Conservation (phyloP, 345 rosid species). For the Aquilaria yunnanensis region DNA sequence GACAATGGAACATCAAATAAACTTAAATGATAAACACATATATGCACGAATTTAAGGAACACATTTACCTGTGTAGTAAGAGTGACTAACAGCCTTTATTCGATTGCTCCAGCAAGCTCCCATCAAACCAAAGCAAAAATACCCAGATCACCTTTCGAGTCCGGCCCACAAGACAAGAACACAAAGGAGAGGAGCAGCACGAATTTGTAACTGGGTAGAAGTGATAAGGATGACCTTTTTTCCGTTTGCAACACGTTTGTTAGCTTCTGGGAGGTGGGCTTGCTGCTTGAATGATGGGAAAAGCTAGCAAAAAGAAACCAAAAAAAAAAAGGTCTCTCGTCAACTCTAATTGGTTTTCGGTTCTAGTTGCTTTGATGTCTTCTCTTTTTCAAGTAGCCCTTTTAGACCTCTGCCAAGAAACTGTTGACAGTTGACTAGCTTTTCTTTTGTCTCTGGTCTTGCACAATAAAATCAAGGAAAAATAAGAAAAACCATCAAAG, state of each 20-base stretch:
- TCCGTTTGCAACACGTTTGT: not conserved
- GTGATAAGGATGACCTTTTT: not conserved
- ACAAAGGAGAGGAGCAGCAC: not conserved
- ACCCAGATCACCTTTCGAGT: slow-evolving; percentile 14
- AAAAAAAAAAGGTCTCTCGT: slow-evolving; percentile 2
- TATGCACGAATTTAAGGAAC: too few relatives aligned
- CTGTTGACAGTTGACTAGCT: slow-evolving; percentile 21
- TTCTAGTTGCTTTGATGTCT: not conserved
- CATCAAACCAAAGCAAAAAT: slow-evolving; percentile 32
- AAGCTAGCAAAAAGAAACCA: slow-evolving; percentile 2
- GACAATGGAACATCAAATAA: too few relatives aligned
- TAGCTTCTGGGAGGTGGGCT: slow-evolving; percentile 3
- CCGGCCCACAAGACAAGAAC: not conserved
- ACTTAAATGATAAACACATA: too few relatives aligned
- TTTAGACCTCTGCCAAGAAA: slow-evolving; percentile 21
- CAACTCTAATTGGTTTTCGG: not conserved
- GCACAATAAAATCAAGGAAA: too few relatives aligned
- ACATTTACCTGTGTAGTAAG: slow-evolving; percentile 44
- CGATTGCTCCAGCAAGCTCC: slow-evolving; percentile 87
- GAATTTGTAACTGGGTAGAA: not conserved
- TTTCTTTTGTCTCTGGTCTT: slow-evolving; percentile 13
- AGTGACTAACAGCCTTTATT: slow-evolving; percentile 74
- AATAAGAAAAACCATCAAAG: too few relatives aligned
- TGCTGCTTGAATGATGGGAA: not conserved
- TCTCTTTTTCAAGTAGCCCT: slow-evolving; percentile 9